Percentiles rank a stretch among this genome's conserved stretches.
Evolutionary conservation across 176 grass and related monocot species (phyloP).

Genomic region (Carex kokanica): DNA sequence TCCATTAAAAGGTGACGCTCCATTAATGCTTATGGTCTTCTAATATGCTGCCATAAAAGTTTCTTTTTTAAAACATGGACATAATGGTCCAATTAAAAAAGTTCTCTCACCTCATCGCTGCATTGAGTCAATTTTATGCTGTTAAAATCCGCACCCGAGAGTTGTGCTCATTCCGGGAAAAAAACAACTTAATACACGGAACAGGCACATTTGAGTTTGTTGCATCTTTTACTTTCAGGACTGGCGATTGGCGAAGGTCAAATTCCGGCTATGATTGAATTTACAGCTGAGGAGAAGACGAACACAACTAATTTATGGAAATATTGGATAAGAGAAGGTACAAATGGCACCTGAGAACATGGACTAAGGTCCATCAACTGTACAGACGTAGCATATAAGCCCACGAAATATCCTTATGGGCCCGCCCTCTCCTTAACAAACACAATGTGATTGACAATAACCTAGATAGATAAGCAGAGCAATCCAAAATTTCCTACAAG

Average conservation of each 20-base stretch:
- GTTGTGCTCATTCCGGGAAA: background rate
- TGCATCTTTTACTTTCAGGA: background rate
- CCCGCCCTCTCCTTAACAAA: background rate
- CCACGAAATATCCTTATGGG: background rate
- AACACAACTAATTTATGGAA: background rate
- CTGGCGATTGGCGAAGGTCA: background rate
- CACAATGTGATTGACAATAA: background rate
- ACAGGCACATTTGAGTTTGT: background rate
- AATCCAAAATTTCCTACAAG: background rate
- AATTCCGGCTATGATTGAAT: background rate
- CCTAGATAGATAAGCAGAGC: background rate
- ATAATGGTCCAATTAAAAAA: too few relatives aligned
- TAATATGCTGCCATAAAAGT: too few relatives aligned
- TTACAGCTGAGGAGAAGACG: background rate
- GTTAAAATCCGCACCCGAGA: too few relatives aligned
- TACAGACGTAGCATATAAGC: background rate
- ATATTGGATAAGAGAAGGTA: background rate
- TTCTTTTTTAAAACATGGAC: too few relatives aligned
- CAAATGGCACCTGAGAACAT: background rate
- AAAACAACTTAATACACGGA: background rate
- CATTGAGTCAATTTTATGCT: too few relatives aligned
- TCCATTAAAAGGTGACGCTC: too few relatives aligned
- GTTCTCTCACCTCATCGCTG: too few relatives aligned
- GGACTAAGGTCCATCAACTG: background rate
- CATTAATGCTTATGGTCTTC: too few relatives aligned